These are phyloP conservation scores for Polytrichum formosum DNA, from an alignment of 225 moss, liverwort and hornwort genomes.

Conservation along the genomic window DNA sequence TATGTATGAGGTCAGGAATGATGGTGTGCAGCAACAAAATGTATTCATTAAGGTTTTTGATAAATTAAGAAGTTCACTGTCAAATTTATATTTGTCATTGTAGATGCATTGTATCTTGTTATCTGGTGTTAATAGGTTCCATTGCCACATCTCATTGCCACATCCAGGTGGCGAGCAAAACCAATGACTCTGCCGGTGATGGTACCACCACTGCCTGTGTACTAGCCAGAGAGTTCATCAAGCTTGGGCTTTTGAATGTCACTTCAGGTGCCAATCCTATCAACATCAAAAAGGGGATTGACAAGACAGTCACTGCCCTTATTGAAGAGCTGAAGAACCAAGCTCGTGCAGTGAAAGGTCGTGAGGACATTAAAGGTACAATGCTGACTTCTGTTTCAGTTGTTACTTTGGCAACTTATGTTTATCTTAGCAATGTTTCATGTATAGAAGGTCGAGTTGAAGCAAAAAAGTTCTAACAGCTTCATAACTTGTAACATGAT, in stretches of 20 bases:
- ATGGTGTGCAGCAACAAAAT: too few relatives aligned
- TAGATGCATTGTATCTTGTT: too few relatives aligned
- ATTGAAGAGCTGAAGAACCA: slow-evolving; percentile 62
- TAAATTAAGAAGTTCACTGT: too few relatives aligned
- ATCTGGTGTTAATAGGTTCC: neutral
- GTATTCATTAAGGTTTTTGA: too few relatives aligned
- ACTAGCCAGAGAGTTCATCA: slow-evolving; percentile 82
- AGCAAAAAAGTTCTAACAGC: too few relatives aligned
- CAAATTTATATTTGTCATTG: too few relatives aligned
- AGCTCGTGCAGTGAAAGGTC: slow-evolving; percentile 77
- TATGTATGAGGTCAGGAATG: too few relatives aligned
- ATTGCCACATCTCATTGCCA: neutral
- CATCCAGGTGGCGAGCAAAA: slow-evolving; percentile 85
- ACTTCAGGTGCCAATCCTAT: slow-evolving; percentile 94
- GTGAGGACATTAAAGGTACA: slow-evolving; percentile 80
- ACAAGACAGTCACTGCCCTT: slow-evolving; percentile 71
- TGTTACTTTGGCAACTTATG: too few relatives aligned
- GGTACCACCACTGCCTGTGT: slow-evolving; percentile 94
- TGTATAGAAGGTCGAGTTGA: too few relatives aligned
- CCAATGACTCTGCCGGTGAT: slow-evolving; percentile 94
- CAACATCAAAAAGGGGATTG: slow-evolving; percentile 92
- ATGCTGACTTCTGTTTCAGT: neutral
- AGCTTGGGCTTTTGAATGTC: slow-evolving; percentile 87
- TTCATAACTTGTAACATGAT: too few relatives aligned
- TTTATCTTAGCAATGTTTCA: too few relatives aligned